A percentile compares a stretch with the other conserved stretches of the same genome.
phyloP scores from a whole-genome alignment of 257 asterid genomes.

The Dorcoceras hygrometricum region DNA sequence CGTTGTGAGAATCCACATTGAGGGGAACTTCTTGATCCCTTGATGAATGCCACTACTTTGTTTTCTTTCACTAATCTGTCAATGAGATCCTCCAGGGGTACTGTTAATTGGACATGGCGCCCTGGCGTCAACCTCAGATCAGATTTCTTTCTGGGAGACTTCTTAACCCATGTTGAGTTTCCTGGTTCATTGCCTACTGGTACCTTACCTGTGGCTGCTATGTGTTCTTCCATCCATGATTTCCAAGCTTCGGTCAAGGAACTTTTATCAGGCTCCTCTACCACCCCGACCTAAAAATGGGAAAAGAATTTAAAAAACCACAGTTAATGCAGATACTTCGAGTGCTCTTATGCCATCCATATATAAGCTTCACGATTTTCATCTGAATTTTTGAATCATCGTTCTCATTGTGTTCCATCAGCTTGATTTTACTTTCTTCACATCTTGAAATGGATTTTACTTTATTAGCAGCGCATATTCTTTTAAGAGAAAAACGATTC shows the following conservation, averaged over 20 bases:
- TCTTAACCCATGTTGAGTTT: conserved; percentile 71
- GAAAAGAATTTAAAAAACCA: neutral
- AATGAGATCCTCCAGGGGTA: conserved; percentile 69
- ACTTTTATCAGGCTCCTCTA: conserved; percentile 64
- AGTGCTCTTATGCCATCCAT: neutral
- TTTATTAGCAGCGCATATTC: neutral
- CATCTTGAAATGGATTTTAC: neutral
- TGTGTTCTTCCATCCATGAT: conserved; percentile 95
- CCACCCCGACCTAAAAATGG: conserved; percentile 55
- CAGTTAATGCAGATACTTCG: neutral
- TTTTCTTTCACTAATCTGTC: conserved; percentile 83
- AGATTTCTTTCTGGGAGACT: conserved; percentile 69
- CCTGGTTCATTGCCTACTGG: conserved; percentile 93
- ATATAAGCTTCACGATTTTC: neutral
- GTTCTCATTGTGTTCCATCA: neutral
- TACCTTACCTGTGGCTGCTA: conserved; percentile 69
- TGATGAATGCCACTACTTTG: conserved; percentile 87
- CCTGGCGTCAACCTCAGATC: conserved; percentile 92
- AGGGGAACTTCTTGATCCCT: conserved; percentile 87
- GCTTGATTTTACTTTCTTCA: neutral
- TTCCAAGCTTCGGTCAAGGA: conserved; percentile 85
- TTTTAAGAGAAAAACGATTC: too few species aligned
- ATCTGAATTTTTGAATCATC: neutral
- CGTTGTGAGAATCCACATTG: conserved; percentile 81
- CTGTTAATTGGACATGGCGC: conserved; percentile 67